Evolutionary conservation across 441 rosid genomes (phyloP), one percentile per base, ranked within the genome.

Genomic region (Francoa sonchifolia): DNA sequence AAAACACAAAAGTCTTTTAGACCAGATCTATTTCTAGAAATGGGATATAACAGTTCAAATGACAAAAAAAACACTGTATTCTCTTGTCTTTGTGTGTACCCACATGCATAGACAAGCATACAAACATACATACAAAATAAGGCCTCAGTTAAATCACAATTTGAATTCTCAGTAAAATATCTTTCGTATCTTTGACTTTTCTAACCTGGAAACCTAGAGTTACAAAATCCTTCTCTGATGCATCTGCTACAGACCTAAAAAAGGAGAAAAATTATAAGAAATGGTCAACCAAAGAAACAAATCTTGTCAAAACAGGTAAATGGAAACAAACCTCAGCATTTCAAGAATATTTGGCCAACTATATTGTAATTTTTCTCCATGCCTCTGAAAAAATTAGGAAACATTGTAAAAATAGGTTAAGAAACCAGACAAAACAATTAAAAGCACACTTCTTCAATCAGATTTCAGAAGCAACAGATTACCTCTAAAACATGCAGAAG

Each of bases 401-500:
- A 50, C 10, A 48, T 19, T 52, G 47, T 6, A 16, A 48, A 42
- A 52, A 61, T 11, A 36, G 10, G 33, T 36, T 23, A 26, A 19
- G 30, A 31, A 5, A 10, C 13, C 37, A 33, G 46, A 31, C 9
- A 12, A 25, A 16, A 37, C 36, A 60, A 25, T 37, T 48, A 18
- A 57, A 27, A 55, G 50, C 47, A 44, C 56, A 22, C 34, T 67
- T 20, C 14, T 49, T 43, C 8, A 44, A 49, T 39, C 54, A 50
- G 43, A 58, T 38, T 21, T 26, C 54, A 22, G 37, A 42, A 50
- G 45, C n/a, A 27, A 30, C 50, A 49, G 42, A 8, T 45, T 76
- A 90, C 99, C 97, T 87, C 99, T 49, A 92, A 65, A 27, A 87
- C 77, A 71, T 83, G 96, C 63, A 83, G 78, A 69, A 92, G 99